These are phyloP conservation scores for Hemisphaericaspora subhashii DNA, from an alignment of 1,139 yeast species.

Conservation along the genomic window DNA sequence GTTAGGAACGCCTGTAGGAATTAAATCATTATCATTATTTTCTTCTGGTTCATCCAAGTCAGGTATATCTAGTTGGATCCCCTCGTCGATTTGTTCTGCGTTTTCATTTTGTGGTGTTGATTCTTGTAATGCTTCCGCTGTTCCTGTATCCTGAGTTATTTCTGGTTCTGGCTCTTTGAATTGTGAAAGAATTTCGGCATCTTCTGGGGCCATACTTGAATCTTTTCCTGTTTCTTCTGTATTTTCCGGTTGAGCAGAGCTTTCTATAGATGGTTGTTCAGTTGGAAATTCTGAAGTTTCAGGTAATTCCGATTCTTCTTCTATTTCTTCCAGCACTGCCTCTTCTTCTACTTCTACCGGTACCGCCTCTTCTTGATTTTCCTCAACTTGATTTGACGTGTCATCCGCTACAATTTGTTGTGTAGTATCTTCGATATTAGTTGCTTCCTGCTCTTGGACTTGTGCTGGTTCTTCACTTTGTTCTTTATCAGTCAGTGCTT, in stretches of 20 bases:
- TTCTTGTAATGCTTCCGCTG: neutral
- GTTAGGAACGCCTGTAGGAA: neutral
- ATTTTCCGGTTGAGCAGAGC: neutral
- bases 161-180: neutral
- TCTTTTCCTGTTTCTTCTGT: neutral
- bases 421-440: neutral
- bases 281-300: neutral
- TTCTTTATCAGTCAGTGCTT: constrained; percentile 4
- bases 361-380: too few relatives aligned
- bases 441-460: neutral
- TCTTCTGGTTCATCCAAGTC: neutral
- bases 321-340: constrained; percentile 3
- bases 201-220: neutral
- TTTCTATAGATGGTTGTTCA: constrained; percentile 1
- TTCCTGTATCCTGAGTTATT: neutral
- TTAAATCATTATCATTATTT: neutral
- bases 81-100: neutral
- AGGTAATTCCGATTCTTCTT: constrained; percentile 13
- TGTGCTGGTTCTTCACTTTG: constrained; percentile 1
- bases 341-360: constrained; percentile 10
- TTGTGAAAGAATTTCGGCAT: neutral
- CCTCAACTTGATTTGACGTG: constrained; percentile 6
- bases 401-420: constrained; percentile 3
- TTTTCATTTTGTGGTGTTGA: neutral
- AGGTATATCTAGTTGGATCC: neutral